Evolutionary conservation across 108 stramenopile genomes (phyloP).

Genomic region (Stephanodiscus triporus): DNA sequence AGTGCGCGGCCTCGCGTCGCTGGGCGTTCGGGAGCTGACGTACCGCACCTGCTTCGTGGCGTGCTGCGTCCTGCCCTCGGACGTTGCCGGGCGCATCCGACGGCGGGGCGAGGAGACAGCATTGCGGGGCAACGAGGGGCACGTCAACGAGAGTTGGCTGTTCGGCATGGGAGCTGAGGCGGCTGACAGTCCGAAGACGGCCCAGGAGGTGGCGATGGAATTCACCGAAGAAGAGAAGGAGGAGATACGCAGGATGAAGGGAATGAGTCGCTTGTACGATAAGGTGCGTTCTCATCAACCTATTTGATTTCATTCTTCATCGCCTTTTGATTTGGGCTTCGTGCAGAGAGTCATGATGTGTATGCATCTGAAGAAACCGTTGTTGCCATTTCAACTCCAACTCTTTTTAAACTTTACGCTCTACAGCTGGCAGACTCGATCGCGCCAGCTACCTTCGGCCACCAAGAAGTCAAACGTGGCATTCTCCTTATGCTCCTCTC

Average conservation of each 20-base stretch:
- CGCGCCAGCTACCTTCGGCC: slow-evolving; percentile 95
- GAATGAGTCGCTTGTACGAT: slow-evolving; percentile 68
- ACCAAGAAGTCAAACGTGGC: slow-evolving; percentile 95
- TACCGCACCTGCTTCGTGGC: slow-evolving; percentile 96
- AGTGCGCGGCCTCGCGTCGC: slow-evolving; percentile 85
- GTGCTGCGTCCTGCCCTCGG: slow-evolving; percentile 74
- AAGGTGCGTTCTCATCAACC: slow-evolving; percentile 29
- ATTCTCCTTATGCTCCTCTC: slow-evolving; percentile 95
- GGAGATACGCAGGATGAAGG: slow-evolving; percentile 86
- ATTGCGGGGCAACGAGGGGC: slow-evolving; percentile 3
- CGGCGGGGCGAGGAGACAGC: slow-evolving; percentile 31
- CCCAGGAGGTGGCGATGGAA: slow-evolving; percentile 84
- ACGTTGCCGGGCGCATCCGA: slow-evolving; percentile 48
- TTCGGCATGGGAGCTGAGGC: slow-evolving; percentile 35
- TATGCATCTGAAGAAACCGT: slow-evolving; percentile 8
- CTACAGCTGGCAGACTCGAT: slow-evolving; percentile 83
- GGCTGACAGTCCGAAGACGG: slow-evolving; percentile 64
- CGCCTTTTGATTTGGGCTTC: not conserved
- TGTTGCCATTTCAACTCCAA: not conserved
- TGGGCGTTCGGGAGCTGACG: slow-evolving; percentile 96
- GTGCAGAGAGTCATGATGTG: not conserved
- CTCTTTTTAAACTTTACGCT: not conserved
- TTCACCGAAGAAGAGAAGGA: slow-evolving; percentile 86
- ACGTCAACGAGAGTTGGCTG: slow-evolving; percentile 30
- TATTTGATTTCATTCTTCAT: not conserved